These are phyloP conservation scores for Mucor saturninus DNA, from an alignment of 371 early-diverging fungal genomes.

Conservation along the genomic window DNA sequence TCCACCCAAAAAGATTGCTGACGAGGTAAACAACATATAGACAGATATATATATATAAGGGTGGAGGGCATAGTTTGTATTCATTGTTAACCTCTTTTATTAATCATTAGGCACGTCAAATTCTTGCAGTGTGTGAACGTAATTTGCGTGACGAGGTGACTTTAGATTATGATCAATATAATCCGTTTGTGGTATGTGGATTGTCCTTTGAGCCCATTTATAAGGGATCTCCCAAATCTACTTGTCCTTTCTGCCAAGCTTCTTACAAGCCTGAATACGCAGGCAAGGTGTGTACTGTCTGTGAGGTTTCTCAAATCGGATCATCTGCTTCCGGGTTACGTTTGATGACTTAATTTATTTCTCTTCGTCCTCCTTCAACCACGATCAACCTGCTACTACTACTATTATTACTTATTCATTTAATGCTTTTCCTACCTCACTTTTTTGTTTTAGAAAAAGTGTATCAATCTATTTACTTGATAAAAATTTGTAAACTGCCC, in stretches of 20 bases:
- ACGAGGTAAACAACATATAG: slow-evolving; percentile 53
- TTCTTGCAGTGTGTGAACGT: slow-evolving; percentile 75
- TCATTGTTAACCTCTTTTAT: too few relatives aligned
- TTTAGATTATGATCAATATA: slow-evolving; percentile 90
- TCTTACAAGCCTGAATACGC: slow-evolving; percentile 79
- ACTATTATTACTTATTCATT: too few relatives aligned
- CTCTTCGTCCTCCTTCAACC: too few relatives aligned
- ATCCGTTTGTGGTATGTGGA: slow-evolving; percentile 87
- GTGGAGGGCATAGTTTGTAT: too few relatives aligned
- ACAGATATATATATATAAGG: too few relatives aligned
- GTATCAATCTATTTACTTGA: too few relatives aligned
- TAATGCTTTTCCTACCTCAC: too few relatives aligned
- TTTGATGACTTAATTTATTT: neutral
- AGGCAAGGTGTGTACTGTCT: slow-evolving; percentile 82
- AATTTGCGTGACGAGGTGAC: slow-evolving; percentile 78
- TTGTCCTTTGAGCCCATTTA: slow-evolving; percentile 86
- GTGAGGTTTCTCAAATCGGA: slow-evolving; percentile 76
- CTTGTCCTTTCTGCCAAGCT: slow-evolving; percentile 89
- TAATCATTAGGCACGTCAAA: slow-evolving; percentile 71
- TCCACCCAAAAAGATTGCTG: slow-evolving; percentile 76
- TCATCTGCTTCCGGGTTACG: neutral
- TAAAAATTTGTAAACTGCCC: too few relatives aligned
- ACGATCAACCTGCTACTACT: too few relatives aligned
- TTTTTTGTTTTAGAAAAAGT: too few relatives aligned
- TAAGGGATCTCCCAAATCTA: slow-evolving; percentile 71